phyloP scores from a whole-genome alignment of 176 grass and related monocot genomes.

The Sorghum bicolor region Sorghum_bicolor_NCBIv3 NC_012876.2:57531501-57532000 shows the following conservation, averaged over 20 bases:
- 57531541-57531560: no score
- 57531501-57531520: no score
- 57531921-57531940: neutral
- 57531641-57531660: neutral
- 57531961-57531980: neutral
- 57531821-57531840: neutral
- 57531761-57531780: neutral
- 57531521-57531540: no score
- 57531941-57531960: neutral
- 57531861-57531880: neutral
- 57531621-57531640: no score
- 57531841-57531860: neutral
- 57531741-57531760: neutral
- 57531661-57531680: neutral
- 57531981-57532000: neutral
- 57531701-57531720: neutral
- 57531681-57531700: neutral
- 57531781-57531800: neutral
- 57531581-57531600: no score
- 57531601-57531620: no score
- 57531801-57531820: neutral
- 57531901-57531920: neutral
- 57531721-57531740: neutral
- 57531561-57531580: no score
- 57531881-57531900: constrained; percentile 7